A percentile compares a stretch with the other conserved stretches of the same genome.
These are phyloP conservation scores for Gynandropsis gynandra DNA, from an alignment of 345 rosid species.

Conservation along the genomic window DNA sequence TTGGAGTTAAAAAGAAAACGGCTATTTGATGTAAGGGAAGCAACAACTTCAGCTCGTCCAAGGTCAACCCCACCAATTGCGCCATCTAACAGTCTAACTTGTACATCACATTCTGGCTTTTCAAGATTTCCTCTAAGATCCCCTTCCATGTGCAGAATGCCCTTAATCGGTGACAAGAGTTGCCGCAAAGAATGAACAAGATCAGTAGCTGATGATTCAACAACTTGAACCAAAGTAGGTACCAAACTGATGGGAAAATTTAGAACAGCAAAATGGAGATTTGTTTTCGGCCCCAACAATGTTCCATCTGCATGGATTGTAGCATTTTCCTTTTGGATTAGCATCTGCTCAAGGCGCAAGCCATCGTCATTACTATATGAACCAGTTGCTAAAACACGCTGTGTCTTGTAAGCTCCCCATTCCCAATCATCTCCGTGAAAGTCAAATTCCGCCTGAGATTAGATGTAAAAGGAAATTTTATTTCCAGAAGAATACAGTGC, in stretches of 20 bases:
- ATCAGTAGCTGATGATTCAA: slow-evolving; percentile 85
- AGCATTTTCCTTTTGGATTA: slow-evolving; percentile 91
- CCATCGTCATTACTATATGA: slow-evolving; percentile 95
- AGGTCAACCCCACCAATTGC: slow-evolving; percentile 92
- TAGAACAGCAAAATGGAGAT: slow-evolving; percentile 94
- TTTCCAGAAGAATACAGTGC: background rate
- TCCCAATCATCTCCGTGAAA: slow-evolving; percentile 99
- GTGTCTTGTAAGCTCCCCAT: slow-evolving; percentile 93
- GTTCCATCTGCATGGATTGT: slow-evolving; percentile 98
- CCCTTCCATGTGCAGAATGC: slow-evolving; percentile 96
- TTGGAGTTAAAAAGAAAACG: slow-evolving; percentile 94
- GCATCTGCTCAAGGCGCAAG: slow-evolving; percentile 80
- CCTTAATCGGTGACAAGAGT: slow-evolving; percentile 77
- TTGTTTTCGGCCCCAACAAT: slow-evolving; percentile 80
- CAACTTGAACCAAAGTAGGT: slow-evolving; percentile 82
- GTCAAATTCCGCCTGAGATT: slow-evolving; percentile 87
- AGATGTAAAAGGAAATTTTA: slow-evolving; percentile 3
- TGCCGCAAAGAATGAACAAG: slow-evolving; percentile 77
- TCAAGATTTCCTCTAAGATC: slow-evolving; percentile 92
- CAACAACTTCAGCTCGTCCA: slow-evolving; percentile 94
- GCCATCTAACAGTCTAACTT: slow-evolving; percentile 92
- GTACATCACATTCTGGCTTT: slow-evolving; percentile 97
- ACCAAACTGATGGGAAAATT: slow-evolving; percentile 92
- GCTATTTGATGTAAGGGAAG: slow-evolving; percentile 78
- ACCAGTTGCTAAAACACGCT: slow-evolving; percentile 81